Evolutionary conservation across 257 asterid genomes (phyloP), one percentile per base, ranked within the genome.

Genomic region (Fraxinus americana): DNA sequence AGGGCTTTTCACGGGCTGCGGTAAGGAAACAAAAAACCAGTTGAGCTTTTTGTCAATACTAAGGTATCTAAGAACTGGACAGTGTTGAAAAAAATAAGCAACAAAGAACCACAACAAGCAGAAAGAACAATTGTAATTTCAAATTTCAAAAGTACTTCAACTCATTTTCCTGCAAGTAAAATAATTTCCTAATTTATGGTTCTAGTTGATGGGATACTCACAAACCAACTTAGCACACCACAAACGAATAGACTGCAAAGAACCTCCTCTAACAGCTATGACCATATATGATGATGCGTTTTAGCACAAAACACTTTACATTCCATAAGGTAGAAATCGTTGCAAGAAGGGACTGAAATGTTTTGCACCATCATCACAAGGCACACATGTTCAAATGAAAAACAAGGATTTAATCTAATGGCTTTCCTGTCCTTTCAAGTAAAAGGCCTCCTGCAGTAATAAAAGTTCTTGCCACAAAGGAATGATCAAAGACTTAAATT

Each of bases 1-100:
- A 67, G 97, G 97, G 86, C 97, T 92, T 80, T 86, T 90, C 78
- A 92, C 96, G 29, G 97, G 97, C 97, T 91, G 89, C 87, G 87
- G 29, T 67, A 67, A 65, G 78, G 79, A 76, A 85, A 75, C 32
- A 72, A 45, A 45, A 34, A 30, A 78, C 67, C 27, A 41, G 14
- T 29, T 21, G 52, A 78, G 75, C 32, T 67, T 69, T 52, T 25
- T 30, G 43, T 34, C 57, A 45, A 30, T n/a, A 70, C 5, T 0
- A 70, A 14, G 29, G 69, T 39, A 70, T 4, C 68, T 70, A 67
- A 67, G 29, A 72, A 77, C 63, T 38, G 32, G 21, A n/a, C 39
- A 14, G 13, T 12, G 71, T 71, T 57, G 43, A 50, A 41, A 38
- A 25, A 19, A 72, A 54, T 69, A 61, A 25, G 19, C 50, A 6